A percentile compares a stretch with the other conserved stretches of the same genome.
Conservation (phyloP, 257 asterid species). For the Petrea volubilis region DNA sequence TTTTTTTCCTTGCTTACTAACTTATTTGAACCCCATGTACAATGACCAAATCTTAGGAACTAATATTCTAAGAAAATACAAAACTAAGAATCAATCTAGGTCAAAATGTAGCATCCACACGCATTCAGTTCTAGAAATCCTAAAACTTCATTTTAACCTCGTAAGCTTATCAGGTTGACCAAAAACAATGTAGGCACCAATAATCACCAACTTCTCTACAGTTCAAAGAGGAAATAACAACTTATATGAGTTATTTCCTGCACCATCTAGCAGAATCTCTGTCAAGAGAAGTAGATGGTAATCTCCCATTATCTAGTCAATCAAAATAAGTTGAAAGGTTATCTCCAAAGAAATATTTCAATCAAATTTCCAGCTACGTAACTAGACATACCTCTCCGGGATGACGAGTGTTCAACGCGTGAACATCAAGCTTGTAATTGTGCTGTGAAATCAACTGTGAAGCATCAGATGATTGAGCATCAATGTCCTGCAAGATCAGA, state of each 20-base stretch:
- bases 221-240: constrained; percentile 6
- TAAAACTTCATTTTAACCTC: not conserved
- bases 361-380: constrained; percentile 12
- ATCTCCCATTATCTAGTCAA: constrained; percentile 19
- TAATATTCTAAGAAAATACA: constrained; percentile 8
- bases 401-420: constrained; percentile 82
- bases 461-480: constrained; percentile 71
- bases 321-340: constrained; percentile 6
- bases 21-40: not conserved
- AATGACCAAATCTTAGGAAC: not conserved
- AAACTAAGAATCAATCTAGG: not conserved
- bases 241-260: not conserved
- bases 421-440: constrained; percentile 91
- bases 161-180: not conserved
- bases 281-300: constrained; percentile 2
- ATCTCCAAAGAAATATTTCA: constrained; percentile 1
- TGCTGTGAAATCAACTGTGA: constrained; percentile 92
- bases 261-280: constrained; percentile 15
- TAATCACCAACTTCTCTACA: not conserved
- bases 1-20: not conserved
- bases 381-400: constrained; percentile 85
- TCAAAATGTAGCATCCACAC: not conserved
- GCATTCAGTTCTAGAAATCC: constrained; percentile 11
- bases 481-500: constrained; percentile 56
- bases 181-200: not conserved